A percentile compares a stretch with the other conserved stretches of the same genome.
phyloP scores from a whole-genome alignment of 495 filamentous ascomycete genomes.

The Aspergillus taichungensis region DNA sequence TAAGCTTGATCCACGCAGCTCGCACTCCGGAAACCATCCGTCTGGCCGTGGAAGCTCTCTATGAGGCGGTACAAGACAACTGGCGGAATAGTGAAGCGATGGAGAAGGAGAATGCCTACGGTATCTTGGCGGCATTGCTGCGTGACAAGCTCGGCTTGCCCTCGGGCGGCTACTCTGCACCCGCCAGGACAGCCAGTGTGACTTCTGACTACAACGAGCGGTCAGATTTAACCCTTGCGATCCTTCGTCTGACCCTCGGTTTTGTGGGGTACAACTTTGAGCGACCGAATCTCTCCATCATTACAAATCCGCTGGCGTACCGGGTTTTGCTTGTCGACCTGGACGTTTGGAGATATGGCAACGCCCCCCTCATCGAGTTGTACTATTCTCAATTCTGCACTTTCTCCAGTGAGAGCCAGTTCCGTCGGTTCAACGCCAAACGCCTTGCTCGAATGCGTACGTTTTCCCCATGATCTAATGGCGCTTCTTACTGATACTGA shows the following conservation, averaged over 20 bases:
- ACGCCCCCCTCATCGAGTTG: slow-evolving; percentile 61
- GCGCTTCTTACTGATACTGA: slow-evolving; percentile 10
- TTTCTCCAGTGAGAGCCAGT: slow-evolving; percentile 77
- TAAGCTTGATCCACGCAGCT: slow-evolving; percentile 76
- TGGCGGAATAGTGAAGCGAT: slow-evolving; percentile 99
- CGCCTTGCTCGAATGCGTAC: slow-evolving; percentile 83
- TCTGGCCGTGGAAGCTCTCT: slow-evolving; percentile 73
- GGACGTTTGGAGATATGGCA: slow-evolving; percentile 81
- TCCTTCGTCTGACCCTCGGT: slow-evolving; percentile 66
- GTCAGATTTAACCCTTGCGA: slow-evolving; percentile 55
- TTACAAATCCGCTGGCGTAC: slow-evolving; percentile 92
- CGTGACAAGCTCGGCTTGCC: slow-evolving; percentile 60
- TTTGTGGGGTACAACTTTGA: slow-evolving; percentile 82
- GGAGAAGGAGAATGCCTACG: slow-evolving; percentile 91
- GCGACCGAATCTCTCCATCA: slow-evolving; percentile 73
- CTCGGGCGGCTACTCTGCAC: slow-evolving; percentile 13
- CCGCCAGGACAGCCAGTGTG: slow-evolving; percentile 28
- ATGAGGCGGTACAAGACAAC: slow-evolving; percentile 72
- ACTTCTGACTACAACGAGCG: slow-evolving; percentile 38
- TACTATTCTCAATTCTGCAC: slow-evolving; percentile 88
- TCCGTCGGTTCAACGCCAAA: slow-evolving; percentile 83
- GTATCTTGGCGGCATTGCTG: slow-evolving; percentile 69
- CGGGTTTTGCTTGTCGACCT: slow-evolving; percentile 84
- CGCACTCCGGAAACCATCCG: slow-evolving; percentile 56
- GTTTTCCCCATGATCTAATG: slow-evolving; percentile 21